A percentile compares a stretch with the other conserved stretches of the same genome.
Conservation (phyloP, 208 protist species). For the Crithidia expoeki region DNA sequence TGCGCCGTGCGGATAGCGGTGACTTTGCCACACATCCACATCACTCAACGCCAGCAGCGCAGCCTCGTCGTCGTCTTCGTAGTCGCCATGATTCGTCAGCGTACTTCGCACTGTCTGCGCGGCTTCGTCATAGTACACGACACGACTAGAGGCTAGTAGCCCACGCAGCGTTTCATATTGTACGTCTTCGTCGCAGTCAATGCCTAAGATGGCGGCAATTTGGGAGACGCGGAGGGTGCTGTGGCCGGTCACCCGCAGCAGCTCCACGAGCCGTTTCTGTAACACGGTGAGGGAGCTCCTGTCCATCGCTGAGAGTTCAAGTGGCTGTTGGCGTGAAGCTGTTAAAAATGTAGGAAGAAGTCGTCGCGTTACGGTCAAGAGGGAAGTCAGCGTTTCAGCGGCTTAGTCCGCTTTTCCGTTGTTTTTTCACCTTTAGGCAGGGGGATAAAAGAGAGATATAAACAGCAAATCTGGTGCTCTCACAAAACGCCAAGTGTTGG, state of each 20-base stretch:
- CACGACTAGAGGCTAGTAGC: constrained; percentile 21
- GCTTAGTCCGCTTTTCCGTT: neutral
- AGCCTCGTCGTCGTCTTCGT: constrained; percentile 25
- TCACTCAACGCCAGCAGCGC: constrained; percentile 29
- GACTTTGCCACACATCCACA: neutral
- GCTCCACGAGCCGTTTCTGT: constrained; percentile 42
- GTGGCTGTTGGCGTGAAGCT: too few species aligned
- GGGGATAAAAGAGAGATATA: too few species aligned
- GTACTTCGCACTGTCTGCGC: constrained; percentile 24
- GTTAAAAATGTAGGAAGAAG: too few species aligned
- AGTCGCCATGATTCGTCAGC: constrained; percentile 1
- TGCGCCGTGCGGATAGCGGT: neutral
- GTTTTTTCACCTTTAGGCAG: too few species aligned
- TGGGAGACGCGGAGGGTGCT: constrained; percentile 45
- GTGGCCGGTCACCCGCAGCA: constrained; percentile 39
- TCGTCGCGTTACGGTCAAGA: too few species aligned
- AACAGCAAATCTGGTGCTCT: too few species aligned
- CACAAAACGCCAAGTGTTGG: too few species aligned
- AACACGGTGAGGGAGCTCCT: constrained; percentile 38
- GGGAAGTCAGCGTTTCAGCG: too few species aligned
- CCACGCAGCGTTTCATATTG: constrained; percentile 20
- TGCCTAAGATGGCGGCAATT: constrained; percentile 52
- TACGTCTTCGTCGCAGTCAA: constrained; percentile 20
- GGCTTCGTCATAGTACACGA: constrained; percentile 25
- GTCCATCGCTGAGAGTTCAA: constrained; percentile 32